Evolutionary conservation across 306 rosid genomes (phyloP).

Genomic region (Citrullus colocynthis): DNA sequence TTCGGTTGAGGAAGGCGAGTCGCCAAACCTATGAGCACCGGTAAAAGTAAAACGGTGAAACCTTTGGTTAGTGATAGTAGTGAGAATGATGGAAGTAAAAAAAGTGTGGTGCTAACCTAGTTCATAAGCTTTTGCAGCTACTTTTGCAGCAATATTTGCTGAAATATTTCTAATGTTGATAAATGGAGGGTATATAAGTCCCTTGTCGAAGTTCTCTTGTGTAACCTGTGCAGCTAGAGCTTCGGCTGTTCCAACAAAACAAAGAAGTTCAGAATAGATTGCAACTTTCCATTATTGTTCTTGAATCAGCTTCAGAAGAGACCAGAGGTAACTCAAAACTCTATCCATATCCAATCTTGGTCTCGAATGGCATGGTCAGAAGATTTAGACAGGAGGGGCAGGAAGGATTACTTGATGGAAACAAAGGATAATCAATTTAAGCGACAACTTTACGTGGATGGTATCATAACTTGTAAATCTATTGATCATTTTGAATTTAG

Average conservation of each 20-base stretch:
- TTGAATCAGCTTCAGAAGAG: neutral
- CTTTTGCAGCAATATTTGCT: conserved; percentile 79
- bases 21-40: conserved; percentile 56
- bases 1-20: conserved; percentile 74
- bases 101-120: conserved; percentile 36
- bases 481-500: neutral
- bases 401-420: neutral
- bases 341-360: neutral
- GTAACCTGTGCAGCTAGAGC: conserved; percentile 72
- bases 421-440: neutral
- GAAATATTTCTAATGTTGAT: conserved; percentile 80
- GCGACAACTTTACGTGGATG: neutral
- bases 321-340: neutral
- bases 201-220: conserved; percentile 53
- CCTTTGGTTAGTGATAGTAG: neutral
- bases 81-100: neutral
- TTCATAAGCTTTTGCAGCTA: conserved; percentile 82
- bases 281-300: neutral
- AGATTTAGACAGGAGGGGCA: neutral
- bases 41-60: neutral
- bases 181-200: conserved; percentile 81
- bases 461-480: neutral
- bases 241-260: conserved; percentile 56
- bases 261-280: neutral
- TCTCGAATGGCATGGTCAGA: neutral